Evolutionary conservation across 2,329 filamentous ascomycete genomes (phyloP).

Genomic region (Sporothrix dimorphospora): DNA sequence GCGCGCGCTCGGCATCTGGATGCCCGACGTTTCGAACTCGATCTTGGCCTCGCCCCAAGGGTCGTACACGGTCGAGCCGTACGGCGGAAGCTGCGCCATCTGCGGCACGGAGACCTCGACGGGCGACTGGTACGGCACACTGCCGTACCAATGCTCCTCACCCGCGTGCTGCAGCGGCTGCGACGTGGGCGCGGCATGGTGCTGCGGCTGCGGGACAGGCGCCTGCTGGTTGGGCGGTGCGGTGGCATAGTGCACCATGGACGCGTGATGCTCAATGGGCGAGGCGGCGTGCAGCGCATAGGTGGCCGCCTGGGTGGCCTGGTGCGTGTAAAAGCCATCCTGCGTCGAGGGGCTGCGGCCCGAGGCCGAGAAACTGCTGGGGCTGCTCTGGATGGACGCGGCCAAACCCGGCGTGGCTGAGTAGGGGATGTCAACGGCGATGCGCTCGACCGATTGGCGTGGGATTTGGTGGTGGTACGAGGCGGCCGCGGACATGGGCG

Average conservation of each 20-base stretch:
- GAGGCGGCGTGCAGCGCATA: constrained; percentile 55
- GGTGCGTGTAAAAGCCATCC: constrained; percentile 62
- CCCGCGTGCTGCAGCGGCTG: constrained; percentile 42
- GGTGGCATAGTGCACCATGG: constrained; percentile 47
- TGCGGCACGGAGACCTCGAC: constrained; percentile 60
- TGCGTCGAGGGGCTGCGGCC: constrained; percentile 57
- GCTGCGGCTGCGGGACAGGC: constrained; percentile 44
- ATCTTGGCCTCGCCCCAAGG: constrained; percentile 57
- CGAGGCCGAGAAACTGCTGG: constrained; percentile 60
- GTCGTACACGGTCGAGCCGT: constrained; percentile 55
- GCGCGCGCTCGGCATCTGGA: constrained; percentile 63
- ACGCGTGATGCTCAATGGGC: constrained; percentile 50
- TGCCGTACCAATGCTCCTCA: constrained; percentile 57
- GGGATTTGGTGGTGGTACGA: constrained; percentile 53
- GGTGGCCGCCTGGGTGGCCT: constrained; percentile 51
- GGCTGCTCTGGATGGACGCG: constrained; percentile 59
- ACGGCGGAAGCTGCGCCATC: constrained; percentile 56
- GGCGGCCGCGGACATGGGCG: constrained; percentile 41
- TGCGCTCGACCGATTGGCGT: constrained; percentile 52
- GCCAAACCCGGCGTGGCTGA: constrained; percentile 51
- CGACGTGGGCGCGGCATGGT: constrained; percentile 45
- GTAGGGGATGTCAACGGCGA: constrained; percentile 56
- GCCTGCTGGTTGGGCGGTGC: constrained; percentile 42
- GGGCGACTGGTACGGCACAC: constrained; percentile 57
- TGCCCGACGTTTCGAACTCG: constrained; percentile 60